These are phyloP conservation scores for Fusarium tanahbumbuense DNA, from an alignment of 2,329 filamentous ascomycete species.

Conservation along the genomic window DNA sequence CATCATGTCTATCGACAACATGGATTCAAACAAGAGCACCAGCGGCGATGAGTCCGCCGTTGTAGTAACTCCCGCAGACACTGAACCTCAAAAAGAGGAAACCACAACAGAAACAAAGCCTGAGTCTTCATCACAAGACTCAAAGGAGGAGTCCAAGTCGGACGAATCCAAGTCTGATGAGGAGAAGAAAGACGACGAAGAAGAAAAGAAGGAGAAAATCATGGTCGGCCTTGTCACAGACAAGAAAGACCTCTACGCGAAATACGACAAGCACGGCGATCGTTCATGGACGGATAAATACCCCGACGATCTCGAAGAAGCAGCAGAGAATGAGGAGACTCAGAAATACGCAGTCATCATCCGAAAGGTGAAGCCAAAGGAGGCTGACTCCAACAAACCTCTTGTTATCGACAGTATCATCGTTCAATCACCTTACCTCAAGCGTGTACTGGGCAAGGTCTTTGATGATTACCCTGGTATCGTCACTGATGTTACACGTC, in stretches of 20 bases:
- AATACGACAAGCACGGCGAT: slow-evolving; percentile 60
- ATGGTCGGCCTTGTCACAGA: slow-evolving; percentile 53
- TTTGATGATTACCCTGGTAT: slow-evolving; percentile 70
- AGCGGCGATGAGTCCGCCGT: slow-evolving; percentile 40
- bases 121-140: neutral
- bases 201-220: slow-evolving; percentile 39
- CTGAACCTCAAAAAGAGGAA: slow-evolving; percentile 30
- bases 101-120: slow-evolving; percentile 25
- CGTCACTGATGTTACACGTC: slow-evolving; percentile 66
- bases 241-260: slow-evolving; percentile 58
- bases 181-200: slow-evolving; percentile 8
- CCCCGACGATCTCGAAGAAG: slow-evolving; percentile 65
- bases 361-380: slow-evolving; percentile 64
- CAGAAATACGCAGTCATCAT: slow-evolving; percentile 71
- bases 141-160: neutral
- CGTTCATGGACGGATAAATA: slow-evolving; percentile 67
- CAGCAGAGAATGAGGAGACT: slow-evolving; percentile 71
- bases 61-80: slow-evolving; percentile 40
- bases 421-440: slow-evolving; percentile 71
- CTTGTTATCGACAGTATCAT: slow-evolving; percentile 71
- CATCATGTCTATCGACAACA: slow-evolving; percentile 29
- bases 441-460: slow-evolving; percentile 65
- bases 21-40: slow-evolving; percentile 39
- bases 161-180: slow-evolving; percentile 21
- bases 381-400: slow-evolving; percentile 68